Base-by-base conservation (phyloP, 2,329 filamentous ascomycete species). In the Xylariaceae sp. region DNA sequence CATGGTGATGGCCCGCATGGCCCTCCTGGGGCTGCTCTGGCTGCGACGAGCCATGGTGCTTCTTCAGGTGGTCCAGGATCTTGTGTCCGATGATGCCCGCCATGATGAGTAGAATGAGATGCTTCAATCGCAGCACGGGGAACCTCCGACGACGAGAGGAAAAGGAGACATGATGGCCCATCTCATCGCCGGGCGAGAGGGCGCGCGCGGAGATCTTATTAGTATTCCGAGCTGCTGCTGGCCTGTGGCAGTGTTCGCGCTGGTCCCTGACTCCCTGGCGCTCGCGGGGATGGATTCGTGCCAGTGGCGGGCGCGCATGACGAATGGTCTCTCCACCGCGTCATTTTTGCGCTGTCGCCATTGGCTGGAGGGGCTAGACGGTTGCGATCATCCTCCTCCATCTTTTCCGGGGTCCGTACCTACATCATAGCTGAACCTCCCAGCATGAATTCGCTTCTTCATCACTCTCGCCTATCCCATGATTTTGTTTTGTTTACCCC, bases 71-170 rank as follows among this genome's bases (percentile, higher is more conserved):
- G 23, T 39, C 47, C 51, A 60, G 35, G 30, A 64, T 35, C 39
- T 61, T 57, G 52, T 64, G 57, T 61, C 67, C 62, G 59, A 68
- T 45, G 30, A 53, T 4, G 10, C 50, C 47, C 54, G 62, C 60
- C 49, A 62, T 56, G 10, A 51, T 30, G 55, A 65, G 53, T 54
- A 66, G 17, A 47, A 59, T 15, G 9, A 58, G 17, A 49, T 64
- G 6, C 55, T 64, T 56, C 2, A 52, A 2, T 56, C 57, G 48
- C 18, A 18, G 50, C 9, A 45, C 51, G 2, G 56, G 18, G 44
- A 62, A 44, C 23, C 55, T 62, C 60, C 37, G 37, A 42, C 37
- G 37, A 10, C 37, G 23, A 30, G 23, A 30, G 23, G 23, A 30
- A 30, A 30, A 30, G 23, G 23, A 56, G 57, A 50, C 61, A 61